These are phyloP conservation scores for Triangularia setosa DNA, from an alignment of 2,329 filamentous ascomycete genomes.

Conservation along the genomic window DNA sequence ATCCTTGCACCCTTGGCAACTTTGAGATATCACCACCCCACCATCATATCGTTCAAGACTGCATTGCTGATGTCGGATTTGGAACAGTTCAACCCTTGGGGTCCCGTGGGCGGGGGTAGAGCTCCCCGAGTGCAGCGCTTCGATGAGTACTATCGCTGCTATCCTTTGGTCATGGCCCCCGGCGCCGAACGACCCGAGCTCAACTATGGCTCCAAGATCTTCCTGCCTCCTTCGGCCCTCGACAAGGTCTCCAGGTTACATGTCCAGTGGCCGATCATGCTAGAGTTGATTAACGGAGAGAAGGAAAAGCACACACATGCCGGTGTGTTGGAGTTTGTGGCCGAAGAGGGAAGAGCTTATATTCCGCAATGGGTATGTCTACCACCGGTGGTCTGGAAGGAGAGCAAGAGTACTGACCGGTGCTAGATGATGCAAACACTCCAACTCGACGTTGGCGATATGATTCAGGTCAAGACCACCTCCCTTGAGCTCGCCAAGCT, in stretches of 20 bases:
- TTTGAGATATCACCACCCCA: not conserved
- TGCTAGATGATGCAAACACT: slow-evolving; percentile 88
- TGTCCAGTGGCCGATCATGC: slow-evolving; percentile 95
- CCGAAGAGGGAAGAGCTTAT: slow-evolving; percentile 94
- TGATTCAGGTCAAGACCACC: slow-evolving; percentile 92
- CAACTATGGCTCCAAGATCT: slow-evolving; percentile 96
- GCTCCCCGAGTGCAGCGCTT: slow-evolving; percentile 67
- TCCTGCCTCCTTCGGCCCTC: slow-evolving; percentile 91
- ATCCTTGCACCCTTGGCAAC: not conserved
- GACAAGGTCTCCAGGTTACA: slow-evolving; percentile 95
- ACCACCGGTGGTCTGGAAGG: not conserved
- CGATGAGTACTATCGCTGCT: slow-evolving; percentile 98
- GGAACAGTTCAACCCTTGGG: slow-evolving; percentile 31
- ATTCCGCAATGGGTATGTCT: slow-evolving; percentile 81
- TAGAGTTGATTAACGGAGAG: slow-evolving; percentile 89
- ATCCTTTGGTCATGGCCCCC: slow-evolving; percentile 90
- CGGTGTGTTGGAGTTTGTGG: slow-evolving; percentile 94
- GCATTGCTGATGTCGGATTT: slow-evolving; percentile 3
- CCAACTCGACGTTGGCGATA: slow-evolving; percentile 82
- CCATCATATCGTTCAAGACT: slow-evolving; percentile 9
- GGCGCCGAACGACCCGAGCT: slow-evolving; percentile 83
- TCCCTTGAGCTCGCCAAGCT: slow-evolving; percentile 85
- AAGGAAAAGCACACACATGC: slow-evolving; percentile 80
- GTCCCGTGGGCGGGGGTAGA: slow-evolving; percentile 29
- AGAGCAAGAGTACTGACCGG: not conserved